phyloP scores from a whole-genome alignment of 2,329 filamentous ascomycete species.

The Exophiala sp. region DNA sequence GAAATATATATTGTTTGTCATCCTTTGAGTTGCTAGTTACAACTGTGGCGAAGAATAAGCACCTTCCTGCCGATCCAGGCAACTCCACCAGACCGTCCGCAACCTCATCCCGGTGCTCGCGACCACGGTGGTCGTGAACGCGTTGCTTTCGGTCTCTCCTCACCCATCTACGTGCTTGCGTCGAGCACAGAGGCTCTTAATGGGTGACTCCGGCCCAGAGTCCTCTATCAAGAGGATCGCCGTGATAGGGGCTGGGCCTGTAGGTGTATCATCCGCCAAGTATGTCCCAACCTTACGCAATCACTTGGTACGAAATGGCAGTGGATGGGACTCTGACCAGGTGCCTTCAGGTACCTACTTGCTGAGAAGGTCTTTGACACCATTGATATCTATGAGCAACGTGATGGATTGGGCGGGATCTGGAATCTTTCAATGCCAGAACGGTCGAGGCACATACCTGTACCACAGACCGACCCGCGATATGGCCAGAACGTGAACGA shows the following conservation, averaged over 20 bases:
- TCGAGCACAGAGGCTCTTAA: not conserved
- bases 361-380: constrained; percentile 67
- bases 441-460: constrained; percentile 57
- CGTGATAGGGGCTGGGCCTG: constrained; percentile 26
- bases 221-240: constrained; percentile 19
- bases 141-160: too few relatives aligned
- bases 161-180: too few relatives aligned
- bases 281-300: constrained; percentile 27
- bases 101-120: too few relatives aligned
- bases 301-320: not conserved
- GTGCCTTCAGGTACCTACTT: constrained; percentile 57
- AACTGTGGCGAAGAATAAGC: too few relatives aligned
- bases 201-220: constrained; percentile 1
- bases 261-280: constrained; percentile 70
- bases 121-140: too few relatives aligned
- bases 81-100: too few relatives aligned
- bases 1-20: too few relatives aligned
- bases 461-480: constrained; percentile 57
- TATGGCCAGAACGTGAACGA: constrained; percentile 52
- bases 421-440: constrained; percentile 65
- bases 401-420: constrained; percentile 70
- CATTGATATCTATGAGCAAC: constrained; percentile 80
- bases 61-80: too few relatives aligned
- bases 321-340: not conserved
- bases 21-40: too few relatives aligned